phyloP scores from a whole-genome alignment of 2,329 filamentous ascomycete genomes.

The Xylariales sp. region DNA sequence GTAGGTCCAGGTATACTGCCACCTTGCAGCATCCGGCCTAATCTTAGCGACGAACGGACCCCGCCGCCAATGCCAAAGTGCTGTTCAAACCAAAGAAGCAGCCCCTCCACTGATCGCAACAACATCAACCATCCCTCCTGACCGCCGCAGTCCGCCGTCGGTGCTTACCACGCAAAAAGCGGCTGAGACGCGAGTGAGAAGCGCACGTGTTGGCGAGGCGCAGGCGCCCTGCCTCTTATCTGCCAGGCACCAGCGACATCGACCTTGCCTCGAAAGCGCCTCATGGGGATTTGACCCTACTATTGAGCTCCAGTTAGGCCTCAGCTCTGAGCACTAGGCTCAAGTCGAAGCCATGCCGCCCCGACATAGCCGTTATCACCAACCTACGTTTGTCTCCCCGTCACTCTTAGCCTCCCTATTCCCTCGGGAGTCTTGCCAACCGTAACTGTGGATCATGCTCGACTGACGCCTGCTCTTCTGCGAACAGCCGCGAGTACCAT shows the following conservation, averaged over 20 bases:
- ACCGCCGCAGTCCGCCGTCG: background rate
- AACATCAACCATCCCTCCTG: constrained; percentile 11
- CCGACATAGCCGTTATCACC: constrained; percentile 47
- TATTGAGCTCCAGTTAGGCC: constrained; percentile 27
- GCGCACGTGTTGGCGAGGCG: constrained; percentile 28
- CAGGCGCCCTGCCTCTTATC: constrained; percentile 29
- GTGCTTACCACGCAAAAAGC: background rate
- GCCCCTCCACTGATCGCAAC: constrained; percentile 7
- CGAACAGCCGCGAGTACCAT: constrained; percentile 77
- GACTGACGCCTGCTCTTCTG: constrained; percentile 44
- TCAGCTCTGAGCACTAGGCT: constrained; percentile 34
- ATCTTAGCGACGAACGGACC: constrained; percentile 29
- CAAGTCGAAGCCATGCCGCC: constrained; percentile 45
- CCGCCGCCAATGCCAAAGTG: constrained; percentile 27
- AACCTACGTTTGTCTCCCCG: constrained; percentile 49
- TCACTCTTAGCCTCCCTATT: constrained; percentile 4
- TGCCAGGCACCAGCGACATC: constrained; percentile 10
- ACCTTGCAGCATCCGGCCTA: constrained; percentile 17
- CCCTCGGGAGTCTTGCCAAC: background rate
- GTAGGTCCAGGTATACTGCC: constrained; percentile 18
- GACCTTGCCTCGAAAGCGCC: constrained; percentile 29
- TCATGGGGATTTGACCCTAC: constrained; percentile 35
- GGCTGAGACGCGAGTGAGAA: constrained; percentile 22
- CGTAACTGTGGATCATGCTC: constrained; percentile 31
- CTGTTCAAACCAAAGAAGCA: constrained; percentile 13